Conservation (phyloP, 78 protist genomes). For the Dictyostelium intermedium region DNA sequence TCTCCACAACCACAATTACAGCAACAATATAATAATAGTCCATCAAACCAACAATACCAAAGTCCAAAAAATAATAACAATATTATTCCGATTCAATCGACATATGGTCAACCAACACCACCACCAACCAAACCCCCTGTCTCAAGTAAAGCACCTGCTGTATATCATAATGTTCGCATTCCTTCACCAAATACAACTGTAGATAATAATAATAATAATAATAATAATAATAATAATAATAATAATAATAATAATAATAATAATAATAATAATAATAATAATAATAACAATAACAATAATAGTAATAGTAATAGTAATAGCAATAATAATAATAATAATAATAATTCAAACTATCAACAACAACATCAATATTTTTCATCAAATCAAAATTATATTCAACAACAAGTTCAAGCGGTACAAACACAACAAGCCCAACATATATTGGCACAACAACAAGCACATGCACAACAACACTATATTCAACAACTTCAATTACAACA, state of each 20-base stretch:
- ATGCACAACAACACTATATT: background rate
- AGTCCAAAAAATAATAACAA: background rate
- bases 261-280: no score
- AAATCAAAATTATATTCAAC: background rate
- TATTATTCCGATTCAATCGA: background rate
- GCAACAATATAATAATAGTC: background rate
- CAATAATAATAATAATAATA: no score
- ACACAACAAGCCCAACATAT: background rate
- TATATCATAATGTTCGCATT: background rate
- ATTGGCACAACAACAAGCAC: constrained; percentile 1
- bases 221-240: background rate
- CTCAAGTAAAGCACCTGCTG: constrained; percentile 15
- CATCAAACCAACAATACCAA: background rate
- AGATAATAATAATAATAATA: background rate
- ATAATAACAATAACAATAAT: no score
- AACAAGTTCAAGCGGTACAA: background rate
- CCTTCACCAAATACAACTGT: background rate
- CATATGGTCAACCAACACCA: constrained; percentile 3
- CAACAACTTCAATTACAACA: background rate
- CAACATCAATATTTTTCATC: constrained; percentile 1
- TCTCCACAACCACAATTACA: background rate
- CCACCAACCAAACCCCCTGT: constrained; percentile 23
- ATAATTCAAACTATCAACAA: background rate
- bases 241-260: no score
- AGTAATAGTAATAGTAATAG: no score